Evolutionary conservation across 768 basidiomycete species (phyloP), one percentile per base, ranked within the genome.

Genomic region (Ramaria rubella): DNA sequence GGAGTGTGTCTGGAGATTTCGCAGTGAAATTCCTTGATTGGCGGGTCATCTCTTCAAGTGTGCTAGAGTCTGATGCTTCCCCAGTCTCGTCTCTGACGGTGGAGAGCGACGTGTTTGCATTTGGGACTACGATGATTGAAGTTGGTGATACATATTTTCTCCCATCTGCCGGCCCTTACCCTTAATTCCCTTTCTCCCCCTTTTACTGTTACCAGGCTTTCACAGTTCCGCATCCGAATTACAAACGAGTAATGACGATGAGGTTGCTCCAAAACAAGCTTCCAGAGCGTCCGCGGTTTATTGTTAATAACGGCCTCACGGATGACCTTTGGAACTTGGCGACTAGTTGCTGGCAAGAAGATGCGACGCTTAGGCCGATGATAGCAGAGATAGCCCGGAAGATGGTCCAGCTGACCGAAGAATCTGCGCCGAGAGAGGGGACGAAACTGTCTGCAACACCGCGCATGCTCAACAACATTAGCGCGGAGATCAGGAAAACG

Each of bases 261-360:
- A 26, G n/a, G 31, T 30, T 56, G 17, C 24, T 45, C 9, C 38
- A 30, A 23, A 45, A 45, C 11, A 56, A 30, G 3, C n/a, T 33
- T 30, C 43, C 43, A 14, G 44, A 56, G 19, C 49, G 27, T 15
- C 26, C 42, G 17, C 23, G 38, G 31, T 30, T 34, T 21, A 6
- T 29, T 2, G 7, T 12, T 19, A 7, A 43, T 26, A 26, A 6
- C 23, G 46, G 46, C 1, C 67, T 81, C 4, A 67, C 77, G 48
- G 74, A 80, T 58, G 58, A 67, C 12, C 49, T 81, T 9, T 81
- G 80, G 80, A 49, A n/a, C 0, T 56, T 80, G 38, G 65, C 80
- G 62, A 58, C 68, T 26, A 60, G 51, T 17, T 80, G 78, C 58
- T 81, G 80, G 79, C 67, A 65, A 8, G 59, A 68, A 21, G 64